Conservation (phyloP, 495 filamentous ascomycete species). For the Hyaloscypha finlandica region DNA sequence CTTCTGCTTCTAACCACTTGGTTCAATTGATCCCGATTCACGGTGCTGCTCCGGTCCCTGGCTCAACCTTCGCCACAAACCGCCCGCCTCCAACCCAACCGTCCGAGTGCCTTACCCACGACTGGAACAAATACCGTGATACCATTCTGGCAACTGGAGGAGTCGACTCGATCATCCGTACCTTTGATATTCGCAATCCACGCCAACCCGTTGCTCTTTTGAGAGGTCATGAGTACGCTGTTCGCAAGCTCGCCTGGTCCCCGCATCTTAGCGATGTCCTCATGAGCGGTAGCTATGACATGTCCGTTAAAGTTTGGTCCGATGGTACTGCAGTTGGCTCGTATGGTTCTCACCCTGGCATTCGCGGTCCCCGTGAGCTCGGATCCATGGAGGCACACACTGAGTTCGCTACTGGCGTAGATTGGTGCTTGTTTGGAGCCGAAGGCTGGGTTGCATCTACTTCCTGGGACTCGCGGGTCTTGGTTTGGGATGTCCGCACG, state of each 20-base stretch:
- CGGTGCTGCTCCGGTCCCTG: slow-evolving; percentile 47
- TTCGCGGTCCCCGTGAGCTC: slow-evolving; percentile 56
- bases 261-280: slow-evolving; percentile 87
- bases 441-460: slow-evolving; percentile 95
- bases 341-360: slow-evolving; percentile 37
- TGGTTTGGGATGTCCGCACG: slow-evolving; percentile 86
- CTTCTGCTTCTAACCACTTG: slow-evolving; percentile 80
- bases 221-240: slow-evolving; percentile 86
- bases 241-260: slow-evolving; percentile 83
- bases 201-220: slow-evolving; percentile 68
- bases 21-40: slow-evolving; percentile 77
- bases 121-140: slow-evolving; percentile 97
- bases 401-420: slow-evolving; percentile 95
- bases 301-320: slow-evolving; percentile 92
- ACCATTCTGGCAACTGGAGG: slow-evolving; percentile 82
- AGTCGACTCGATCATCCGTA: slow-evolving; percentile 84
- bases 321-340: slow-evolving; percentile 63
- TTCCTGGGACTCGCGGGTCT: slow-evolving; percentile 89
- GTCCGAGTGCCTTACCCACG: slow-evolving; percentile 84
- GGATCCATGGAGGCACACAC: slow-evolving; percentile 90
- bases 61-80: slow-evolving; percentile 40
- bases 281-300: slow-evolving; percentile 91
- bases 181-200: slow-evolving; percentile 82
- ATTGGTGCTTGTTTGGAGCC: slow-evolving; percentile 95
- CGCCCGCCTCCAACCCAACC: slow-evolving; percentile 39